Conservation (phyloP, 345 rosid genomes). For the Ailanthus altissimus region DNA sequence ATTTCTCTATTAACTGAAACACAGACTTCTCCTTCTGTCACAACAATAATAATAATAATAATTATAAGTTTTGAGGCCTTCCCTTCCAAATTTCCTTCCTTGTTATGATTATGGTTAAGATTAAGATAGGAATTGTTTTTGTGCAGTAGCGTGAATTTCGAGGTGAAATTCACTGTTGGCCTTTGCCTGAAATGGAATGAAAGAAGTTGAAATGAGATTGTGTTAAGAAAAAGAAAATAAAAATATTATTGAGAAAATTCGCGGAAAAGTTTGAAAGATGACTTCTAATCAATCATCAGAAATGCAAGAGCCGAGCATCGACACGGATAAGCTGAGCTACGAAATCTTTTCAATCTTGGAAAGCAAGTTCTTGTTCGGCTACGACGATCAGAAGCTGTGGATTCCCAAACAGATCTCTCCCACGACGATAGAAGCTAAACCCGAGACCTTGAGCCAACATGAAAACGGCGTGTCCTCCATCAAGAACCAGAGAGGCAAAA, state of each 20-base stretch:
- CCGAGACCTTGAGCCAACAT: conserved; percentile 17
- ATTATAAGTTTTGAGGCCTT: not conserved
- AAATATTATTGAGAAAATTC: conserved; percentile 18
- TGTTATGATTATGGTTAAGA: not conserved
- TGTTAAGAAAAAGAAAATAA: not conserved
- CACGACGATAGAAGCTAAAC: conserved; percentile 32
- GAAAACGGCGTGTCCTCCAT: conserved; percentile 34
- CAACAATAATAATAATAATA: not conserved
- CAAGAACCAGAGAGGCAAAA: conserved; percentile 93
- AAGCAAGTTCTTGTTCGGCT: conserved; percentile 86
- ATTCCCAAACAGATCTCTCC: conserved; percentile 55
- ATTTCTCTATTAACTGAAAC: conserved; percentile 22
- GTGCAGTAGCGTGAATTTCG: not conserved
- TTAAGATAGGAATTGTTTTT: too few species aligned
- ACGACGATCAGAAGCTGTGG: conserved; percentile 82
- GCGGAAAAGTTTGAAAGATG: conserved; percentile 28
- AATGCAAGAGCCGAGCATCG: conserved; percentile 94
- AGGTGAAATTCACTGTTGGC: not conserved
- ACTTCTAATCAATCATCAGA: conserved; percentile 44
- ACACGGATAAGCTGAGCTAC: conserved; percentile 92
- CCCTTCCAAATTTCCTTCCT: not conserved
- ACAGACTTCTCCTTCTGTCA: not conserved
- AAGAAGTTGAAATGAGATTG: conserved; percentile 9
- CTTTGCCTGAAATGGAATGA: not conserved
- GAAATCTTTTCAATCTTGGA: conserved; percentile 96